Evolutionary conservation across 2,329 filamentous ascomycete species (phyloP), one percentile per base, ranked within the genome.

Genomic region (Calonectria ilicicola): DNA sequence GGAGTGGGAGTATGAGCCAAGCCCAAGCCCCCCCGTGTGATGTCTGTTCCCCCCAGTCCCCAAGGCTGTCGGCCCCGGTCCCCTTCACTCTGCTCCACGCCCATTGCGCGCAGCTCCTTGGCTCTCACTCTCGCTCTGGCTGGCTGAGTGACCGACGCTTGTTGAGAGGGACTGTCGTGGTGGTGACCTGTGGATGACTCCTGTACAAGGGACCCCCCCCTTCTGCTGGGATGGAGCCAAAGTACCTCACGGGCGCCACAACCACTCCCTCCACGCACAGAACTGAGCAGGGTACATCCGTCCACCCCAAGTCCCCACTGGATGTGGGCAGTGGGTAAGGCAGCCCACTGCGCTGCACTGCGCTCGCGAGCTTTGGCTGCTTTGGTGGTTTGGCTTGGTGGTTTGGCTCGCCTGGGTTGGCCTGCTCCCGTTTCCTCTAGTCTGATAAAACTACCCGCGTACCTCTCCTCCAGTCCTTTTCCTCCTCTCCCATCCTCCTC

Each of bases 381-480:
- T 53, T 65, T 49, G 66, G 53, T 38, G 66, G 66, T 68, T 68
- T 68, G 66, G 65, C 49, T 64, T 58, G 65, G 35, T 44, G 53
- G 53, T 60, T 60, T 60, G 51, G 51, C 46, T 51, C 14, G 58
- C 35, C 47, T 64, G 47, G 67, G 38, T 46, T 64, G 44, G 58
- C 47, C 58, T 53, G 35, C 26, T 42, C 19, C 46, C 9, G 47
- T 46, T 65, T 23, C 47, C 67, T 62, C 70, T 78, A 72, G 77
- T 78, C 75, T 75, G 79, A 83, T 83, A 83, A 84, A 84, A 83
- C 82, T 82, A 82, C 79, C 42, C 74, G 72, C 72, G 74, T 70
- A 79, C 80, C 79, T 89, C 85, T 88, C 85, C 86, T 86, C 87
- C 87, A 88, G 86, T 89, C 88, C 87, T 87, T 88, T 87, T 87